These are phyloP conservation scores for Suhomyces pyralidae DNA, from an alignment of 805 yeast species.

Conservation along the genomic window DNA sequence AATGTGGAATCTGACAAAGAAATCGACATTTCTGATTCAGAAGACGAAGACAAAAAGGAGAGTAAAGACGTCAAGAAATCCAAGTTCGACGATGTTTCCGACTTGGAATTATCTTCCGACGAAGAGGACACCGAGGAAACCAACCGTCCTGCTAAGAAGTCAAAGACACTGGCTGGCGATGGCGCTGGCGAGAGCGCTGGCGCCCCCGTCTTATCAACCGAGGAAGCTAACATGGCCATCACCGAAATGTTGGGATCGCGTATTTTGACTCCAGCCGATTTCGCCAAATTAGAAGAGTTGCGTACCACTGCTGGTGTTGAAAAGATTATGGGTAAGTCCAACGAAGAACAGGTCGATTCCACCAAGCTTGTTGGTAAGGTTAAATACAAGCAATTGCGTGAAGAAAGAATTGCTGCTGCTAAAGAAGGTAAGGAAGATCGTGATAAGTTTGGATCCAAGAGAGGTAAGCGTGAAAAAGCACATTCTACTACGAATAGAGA, in stretches of 20 bases:
- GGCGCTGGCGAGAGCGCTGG: conserved; percentile 39
- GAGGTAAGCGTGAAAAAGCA: conserved; percentile 70
- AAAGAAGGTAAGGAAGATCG: conserved; percentile 92
- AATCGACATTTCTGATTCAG: conserved; percentile 51
- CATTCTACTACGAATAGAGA: conserved; percentile 95
- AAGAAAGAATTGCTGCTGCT: conserved; percentile 84
- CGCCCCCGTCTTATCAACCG: conserved; percentile 25
- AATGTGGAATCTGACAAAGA: conserved; percentile 81
- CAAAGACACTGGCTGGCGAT: conserved; percentile 13
- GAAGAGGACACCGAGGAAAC: conserved; percentile 31
- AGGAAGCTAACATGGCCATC: conserved; percentile 28
- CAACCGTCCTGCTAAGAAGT: conserved; percentile 20
- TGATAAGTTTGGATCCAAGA: conserved; percentile 84
- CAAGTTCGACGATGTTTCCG: conserved; percentile 28
- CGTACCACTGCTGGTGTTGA: conserved; percentile 82
- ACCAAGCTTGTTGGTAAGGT: conserved; percentile 70
- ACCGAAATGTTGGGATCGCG: conserved; percentile 64
- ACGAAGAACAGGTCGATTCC: conserved; percentile 87
- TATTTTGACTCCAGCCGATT: conserved; percentile 95
- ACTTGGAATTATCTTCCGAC: conserved; percentile 24
- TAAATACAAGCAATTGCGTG: conserved; percentile 81
- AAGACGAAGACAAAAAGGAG: conserved; percentile 44
- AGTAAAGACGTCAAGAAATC: conserved; percentile 30
- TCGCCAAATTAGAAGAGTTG: conserved; percentile 89
- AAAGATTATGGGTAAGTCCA: conserved; percentile 63